Evolutionary conservation across 2,329 filamentous ascomycete genomes (phyloP).

Genomic region (Periconia digitata): DNA sequence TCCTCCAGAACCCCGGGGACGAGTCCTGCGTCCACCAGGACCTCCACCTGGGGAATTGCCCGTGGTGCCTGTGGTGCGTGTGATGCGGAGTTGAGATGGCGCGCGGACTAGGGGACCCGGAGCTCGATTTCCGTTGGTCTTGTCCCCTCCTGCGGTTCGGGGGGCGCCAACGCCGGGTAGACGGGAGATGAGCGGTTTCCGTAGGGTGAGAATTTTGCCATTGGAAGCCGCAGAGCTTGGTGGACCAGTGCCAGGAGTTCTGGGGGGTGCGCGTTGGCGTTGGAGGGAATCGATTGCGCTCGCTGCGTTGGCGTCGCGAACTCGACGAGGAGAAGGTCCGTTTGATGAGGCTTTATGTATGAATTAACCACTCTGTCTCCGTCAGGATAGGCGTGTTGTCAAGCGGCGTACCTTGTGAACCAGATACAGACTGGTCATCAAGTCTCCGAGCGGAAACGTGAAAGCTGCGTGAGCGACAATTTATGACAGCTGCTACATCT

Average conservation of each 20-base stretch:
- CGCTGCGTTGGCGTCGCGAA: conserved; percentile 27
- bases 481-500: conserved; percentile 20
- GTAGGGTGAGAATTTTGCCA: conserved; percentile 6
- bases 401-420: conserved; percentile 21
- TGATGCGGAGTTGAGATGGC: conserved; percentile 28
- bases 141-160: conserved; percentile 1
- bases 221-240: conserved; percentile 1
- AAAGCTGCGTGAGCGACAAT: conserved; percentile 26
- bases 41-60: too few relatives aligned
- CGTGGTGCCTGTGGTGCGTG: conserved; percentile 11
- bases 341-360: conserved; percentile 6
- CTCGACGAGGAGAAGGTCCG: conserved; percentile 23
- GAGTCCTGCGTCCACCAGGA: neutral
- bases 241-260: neutral
- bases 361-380: neutral
- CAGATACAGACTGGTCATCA: conserved; percentile 23
- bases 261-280: conserved; percentile 16
- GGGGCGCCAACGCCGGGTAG: conserved; percentile 8
- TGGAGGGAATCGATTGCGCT: conserved; percentile 29
- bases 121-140: conserved; percentile 11
- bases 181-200: conserved; percentile 13
- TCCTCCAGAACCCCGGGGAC: neutral
- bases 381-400: neutral
- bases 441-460: conserved; percentile 26
- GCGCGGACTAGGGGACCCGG: conserved; percentile 35